Evolutionary conservation across 75 land plant species (phyloP).

Genomic region (Chamaecyparis obtusa): DNA sequence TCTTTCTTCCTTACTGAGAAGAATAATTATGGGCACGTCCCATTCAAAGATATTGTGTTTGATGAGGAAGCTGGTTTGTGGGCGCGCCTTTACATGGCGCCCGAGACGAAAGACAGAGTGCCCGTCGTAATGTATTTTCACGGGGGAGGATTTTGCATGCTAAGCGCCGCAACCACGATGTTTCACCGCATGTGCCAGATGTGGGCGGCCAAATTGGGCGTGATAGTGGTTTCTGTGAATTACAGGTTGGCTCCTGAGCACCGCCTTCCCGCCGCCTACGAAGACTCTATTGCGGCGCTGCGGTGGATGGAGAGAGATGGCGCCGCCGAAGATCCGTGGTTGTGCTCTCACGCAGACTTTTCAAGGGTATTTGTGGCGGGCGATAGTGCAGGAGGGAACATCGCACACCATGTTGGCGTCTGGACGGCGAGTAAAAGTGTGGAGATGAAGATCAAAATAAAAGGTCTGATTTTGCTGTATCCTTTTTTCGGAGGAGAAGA

Average conservation of each 20-base stretch:
- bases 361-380: conserved; percentile 25
- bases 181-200: conserved; percentile 18
- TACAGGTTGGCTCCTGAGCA: conserved; percentile 45
- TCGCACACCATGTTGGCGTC: conserved; percentile 25
- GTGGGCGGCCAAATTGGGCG: conserved; percentile 16
- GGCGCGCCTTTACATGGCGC: conserved; percentile 38
- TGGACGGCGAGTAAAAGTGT: conserved; percentile 1
- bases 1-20: not conserved
- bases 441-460: too few species aligned
- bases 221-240: conserved; percentile 29
- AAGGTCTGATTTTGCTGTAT: conserved; percentile 5
- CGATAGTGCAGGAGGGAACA: conserved; percentile 46
- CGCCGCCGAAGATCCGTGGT: not conserved
- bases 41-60: conserved; percentile 17
- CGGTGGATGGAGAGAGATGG: not conserved
- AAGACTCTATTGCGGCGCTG: conserved; percentile 25
- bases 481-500: not conserved
- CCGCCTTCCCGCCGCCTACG: conserved; percentile 34
- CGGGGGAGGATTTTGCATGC: conserved; percentile 33
- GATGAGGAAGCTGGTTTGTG: conserved; percentile 23
- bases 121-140: conserved; percentile 41
- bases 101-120: not conserved
- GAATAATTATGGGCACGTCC: conserved; percentile 1
- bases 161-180: conserved; percentile 7
- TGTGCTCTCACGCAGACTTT: conserved; percentile 9